Base-by-base conservation (phyloP, 192 early-diverging fungal species). In the Coemansia pectinata region DNA sequence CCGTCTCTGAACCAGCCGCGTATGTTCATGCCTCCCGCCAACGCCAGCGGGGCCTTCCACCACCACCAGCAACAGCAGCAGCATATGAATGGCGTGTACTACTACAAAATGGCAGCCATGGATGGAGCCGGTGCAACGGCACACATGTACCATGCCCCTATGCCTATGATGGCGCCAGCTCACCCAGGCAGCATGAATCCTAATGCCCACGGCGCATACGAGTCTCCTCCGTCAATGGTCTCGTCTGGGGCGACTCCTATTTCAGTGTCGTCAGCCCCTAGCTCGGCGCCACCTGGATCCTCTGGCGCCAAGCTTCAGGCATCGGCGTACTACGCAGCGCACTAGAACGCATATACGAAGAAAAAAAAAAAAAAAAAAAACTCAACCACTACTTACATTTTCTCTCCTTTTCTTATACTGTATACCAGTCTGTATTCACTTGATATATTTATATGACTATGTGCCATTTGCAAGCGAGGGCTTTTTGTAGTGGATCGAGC, bases 31-130 rank as follows among this genome's bases (percentile, higher is more conserved):
- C 60, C 68, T 27, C 34, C 59, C 11, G 50, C 42, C 45, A 52
- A 39, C 41, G 45, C 45, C 10, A 48, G n/a, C 23, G 40, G 63
- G 33, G 64, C 67, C 45, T 67, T 68, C 27, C 71, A 57, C 4
- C 69, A 62, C 21, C 76, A 21, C 5, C 62, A 55, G 12, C 74
- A 62, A 4, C 62, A 53, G 12, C 72, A 61, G 4, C 66, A 65
- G 29, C 70, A 60, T 23, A 45, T 68, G 2, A 72, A 72, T n/a
- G 65, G 62, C 67, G 65, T 74, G 65, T 74, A 74, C 47, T 75
- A 72, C 62, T 81, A 81, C 57, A 75, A 69, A 27, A 72, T 72
- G 77, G 69, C 71, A 27, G 63, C 64, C 33, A 47, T 70, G 55
- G 78, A 76, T 41, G 77, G 63, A 7, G 40, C 67, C 10, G 68